These are phyloP conservation scores for Colletotrichum liaoningense DNA, from an alignment of 2,329 filamentous ascomycete species.

Conservation along the genomic window DNA sequence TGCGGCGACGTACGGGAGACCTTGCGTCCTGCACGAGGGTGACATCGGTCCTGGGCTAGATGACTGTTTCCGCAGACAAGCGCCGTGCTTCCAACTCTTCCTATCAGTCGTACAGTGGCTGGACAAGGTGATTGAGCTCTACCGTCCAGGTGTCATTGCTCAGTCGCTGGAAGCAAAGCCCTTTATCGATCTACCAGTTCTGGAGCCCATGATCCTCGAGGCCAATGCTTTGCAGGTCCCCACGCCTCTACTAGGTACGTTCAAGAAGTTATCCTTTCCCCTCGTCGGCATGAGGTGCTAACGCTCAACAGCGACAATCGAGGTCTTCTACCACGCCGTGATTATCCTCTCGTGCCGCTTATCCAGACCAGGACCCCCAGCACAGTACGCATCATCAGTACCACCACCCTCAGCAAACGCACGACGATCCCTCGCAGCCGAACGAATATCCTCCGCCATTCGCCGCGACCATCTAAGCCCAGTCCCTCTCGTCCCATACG, in stretches of 20 bases:
- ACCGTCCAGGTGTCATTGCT: constrained; percentile 58
- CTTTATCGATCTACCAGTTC: constrained; percentile 65
- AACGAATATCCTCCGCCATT: constrained; percentile 67
- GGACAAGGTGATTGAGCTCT: constrained; percentile 69
- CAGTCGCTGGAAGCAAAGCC: constrained; percentile 49
- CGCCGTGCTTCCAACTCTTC: constrained; percentile 67
- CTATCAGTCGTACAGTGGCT: constrained; percentile 65
- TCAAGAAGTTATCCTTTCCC: neutral
- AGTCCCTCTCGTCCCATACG: constrained; percentile 71
- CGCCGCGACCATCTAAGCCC: constrained; percentile 62
- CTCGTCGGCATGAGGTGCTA: constrained; percentile 22
- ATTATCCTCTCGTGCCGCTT: constrained; percentile 72
- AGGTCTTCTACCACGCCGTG: constrained; percentile 73
- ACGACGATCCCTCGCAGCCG: constrained; percentile 67
- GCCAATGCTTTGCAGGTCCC: constrained; percentile 62
- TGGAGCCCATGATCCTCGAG: constrained; percentile 68
- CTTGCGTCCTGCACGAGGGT: constrained; percentile 69
- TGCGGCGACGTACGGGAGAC: constrained; percentile 69
- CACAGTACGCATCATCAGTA: constrained; percentile 52
- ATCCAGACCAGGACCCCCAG: constrained; percentile 52
- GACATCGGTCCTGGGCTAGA: constrained; percentile 68
- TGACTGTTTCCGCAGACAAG: constrained; percentile 60
- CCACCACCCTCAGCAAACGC: constrained; percentile 64
- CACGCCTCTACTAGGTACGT: constrained; percentile 61
- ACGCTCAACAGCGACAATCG: constrained; percentile 62